Base-by-base conservation (phyloP, 2,329 filamentous ascomycete genomes). In the Chaetomium sp. region DNA sequence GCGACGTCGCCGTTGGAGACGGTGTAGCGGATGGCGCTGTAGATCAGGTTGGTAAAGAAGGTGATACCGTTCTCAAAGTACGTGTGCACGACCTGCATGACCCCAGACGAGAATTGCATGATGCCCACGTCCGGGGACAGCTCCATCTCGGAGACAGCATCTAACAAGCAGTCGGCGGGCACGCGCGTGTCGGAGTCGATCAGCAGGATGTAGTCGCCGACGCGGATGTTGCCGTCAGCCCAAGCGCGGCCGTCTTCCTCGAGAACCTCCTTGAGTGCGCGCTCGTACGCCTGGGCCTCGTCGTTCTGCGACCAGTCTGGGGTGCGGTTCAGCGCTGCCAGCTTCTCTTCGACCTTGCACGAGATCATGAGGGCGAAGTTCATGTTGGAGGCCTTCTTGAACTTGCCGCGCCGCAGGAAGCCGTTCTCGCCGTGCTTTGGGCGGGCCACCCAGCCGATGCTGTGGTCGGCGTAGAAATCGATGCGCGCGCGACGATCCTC, bases 161-260 rank as follows among this genome's bases (percentile, higher is more conserved):
- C 88, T 5, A 91, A 76, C 58, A 92, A 76, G 65, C 88, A 92
- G 69, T 91, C 88, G 41, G 78, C 73, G 1, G 88, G 88, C 2
- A 90, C 87, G 70, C 87, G 86, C 35, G 87, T 91, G 69, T 91
- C 87, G 1, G 87, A 90, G 72, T 90, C 87, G 66, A 90, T 87
- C 57, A 91, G 74, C 36, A 88, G 74, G 57, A 91, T 89, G 70
- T 91, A 91, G 71, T 95, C 89, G 54, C 90, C 90, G 27, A 95
- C 76, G 51, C 89, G 88, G 63, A 95, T 86, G 70, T 94, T 91
- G 59, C 89, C 90, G 67, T 90, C 88, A 14, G 89, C 89, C 87
- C 86, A 88, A 34, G 87, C 87, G 34, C 85, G 81, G 14, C 84
- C 83, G 55, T 88, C 78, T 49, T 85, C 81, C 47, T 84, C 79